These are phyloP conservation scores for Sarcodon sp. DNA, from an alignment of 768 basidiomycete species.

Conservation along the genomic window DNA sequence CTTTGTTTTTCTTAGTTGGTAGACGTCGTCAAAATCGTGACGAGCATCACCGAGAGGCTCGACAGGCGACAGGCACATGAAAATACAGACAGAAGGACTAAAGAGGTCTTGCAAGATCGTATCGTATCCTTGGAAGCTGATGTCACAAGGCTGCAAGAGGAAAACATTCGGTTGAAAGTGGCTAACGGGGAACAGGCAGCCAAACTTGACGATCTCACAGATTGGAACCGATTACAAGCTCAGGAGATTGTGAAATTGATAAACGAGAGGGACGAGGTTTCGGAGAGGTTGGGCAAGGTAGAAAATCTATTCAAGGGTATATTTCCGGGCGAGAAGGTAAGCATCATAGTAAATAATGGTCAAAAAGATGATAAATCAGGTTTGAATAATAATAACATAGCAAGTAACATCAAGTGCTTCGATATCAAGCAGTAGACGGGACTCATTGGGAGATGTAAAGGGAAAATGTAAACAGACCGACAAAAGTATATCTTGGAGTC, in stretches of 20 bases:
- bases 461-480: not conserved
- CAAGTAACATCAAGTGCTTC: not conserved
- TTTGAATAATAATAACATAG: not conserved
- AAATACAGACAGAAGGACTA: too few relatives aligned
- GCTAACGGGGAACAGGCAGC: constrained; percentile 15
- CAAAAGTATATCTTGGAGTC: not conserved
- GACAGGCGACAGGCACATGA: too few relatives aligned
- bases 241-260: constrained; percentile 17
- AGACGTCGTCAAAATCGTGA: too few relatives aligned
- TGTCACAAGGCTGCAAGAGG: constrained; percentile 24
- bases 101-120: constrained; percentile 5
- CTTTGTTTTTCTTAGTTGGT: too few relatives aligned
- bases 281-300: constrained; percentile 13
- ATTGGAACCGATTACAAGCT: constrained; percentile 11
- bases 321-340: constrained; percentile 27
- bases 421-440: not conserved
- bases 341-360: constrained; percentile 5
- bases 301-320: constrained; percentile 28
- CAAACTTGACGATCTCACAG: constrained; percentile 22
- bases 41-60: too few relatives aligned
- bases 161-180: constrained; percentile 13
- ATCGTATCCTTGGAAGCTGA: constrained; percentile 14
- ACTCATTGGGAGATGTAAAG: not conserved
- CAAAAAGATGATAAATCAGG: constrained; percentile 3
- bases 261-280: constrained; percentile 19